Percentiles rank a stretch among this genome's conserved stretches.
Evolutionary conservation across 2,329 filamentous ascomycete genomes (phyloP).

Genomic region (Pseudocercospora pini-densiflorae): DNA sequence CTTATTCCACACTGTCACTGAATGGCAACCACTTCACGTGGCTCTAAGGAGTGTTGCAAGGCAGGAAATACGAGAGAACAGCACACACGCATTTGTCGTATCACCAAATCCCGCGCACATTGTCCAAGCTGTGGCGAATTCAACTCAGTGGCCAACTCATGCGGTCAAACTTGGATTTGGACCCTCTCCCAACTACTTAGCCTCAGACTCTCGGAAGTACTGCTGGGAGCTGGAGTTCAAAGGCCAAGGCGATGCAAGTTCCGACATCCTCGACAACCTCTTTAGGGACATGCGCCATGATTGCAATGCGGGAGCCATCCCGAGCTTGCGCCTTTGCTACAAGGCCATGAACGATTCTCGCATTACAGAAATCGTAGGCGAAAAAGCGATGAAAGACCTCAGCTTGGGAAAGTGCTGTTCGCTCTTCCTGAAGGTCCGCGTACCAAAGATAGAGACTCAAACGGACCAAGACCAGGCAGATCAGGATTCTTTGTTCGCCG

Average conservation of each 20-base stretch:
- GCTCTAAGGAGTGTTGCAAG: slow-evolving; percentile 8
- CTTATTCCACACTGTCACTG: background rate
- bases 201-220: background rate
- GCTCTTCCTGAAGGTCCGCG: slow-evolving; percentile 36
- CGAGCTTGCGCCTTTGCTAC: slow-evolving; percentile 38
- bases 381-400: slow-evolving; percentile 35
- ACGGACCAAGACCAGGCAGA: slow-evolving; percentile 19
- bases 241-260: slow-evolving; percentile 12
- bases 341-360: slow-evolving; percentile 33
- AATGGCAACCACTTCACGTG: slow-evolving; percentile 23
- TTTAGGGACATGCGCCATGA: slow-evolving; percentile 22
- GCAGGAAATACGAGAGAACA: slow-evolving; percentile 13
- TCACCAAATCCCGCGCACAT: slow-evolving; percentile 20
- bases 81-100: slow-evolving; percentile 23
- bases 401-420: slow-evolving; percentile 31
- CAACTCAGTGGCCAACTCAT: slow-evolving; percentile 25
- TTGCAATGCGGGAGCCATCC: slow-evolving; percentile 29
- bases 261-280: slow-evolving; percentile 20
- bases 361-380: slow-evolving; percentile 36
- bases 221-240: slow-evolving; percentile 21
- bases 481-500: slow-evolving; percentile 36
- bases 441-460: slow-evolving; percentile 28
- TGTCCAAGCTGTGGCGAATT: slow-evolving; percentile 16
- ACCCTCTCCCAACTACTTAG: background rate
- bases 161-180: slow-evolving; percentile 24